These are phyloP conservation scores for Hibiscus tridactylites DNA, from an alignment of 345 rosid species.

Conservation along the genomic window DNA sequence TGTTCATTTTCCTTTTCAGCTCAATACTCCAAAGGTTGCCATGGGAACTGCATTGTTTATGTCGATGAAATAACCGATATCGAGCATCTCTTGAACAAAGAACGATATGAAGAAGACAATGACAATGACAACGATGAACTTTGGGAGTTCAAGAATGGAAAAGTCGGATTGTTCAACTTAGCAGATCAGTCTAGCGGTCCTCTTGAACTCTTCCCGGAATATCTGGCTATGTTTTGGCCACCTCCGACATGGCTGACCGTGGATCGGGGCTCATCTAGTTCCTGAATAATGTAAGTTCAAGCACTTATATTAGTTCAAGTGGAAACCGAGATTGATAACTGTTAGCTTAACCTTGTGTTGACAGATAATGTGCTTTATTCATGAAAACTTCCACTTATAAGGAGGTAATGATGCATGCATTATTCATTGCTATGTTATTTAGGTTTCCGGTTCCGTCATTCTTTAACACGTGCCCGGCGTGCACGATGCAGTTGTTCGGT, in stretches of 20 bases:
- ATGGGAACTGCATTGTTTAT: constrained; percentile 16
- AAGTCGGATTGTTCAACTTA: constrained; percentile 4
- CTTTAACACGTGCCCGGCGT: neutral
- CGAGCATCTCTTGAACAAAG: neutral
- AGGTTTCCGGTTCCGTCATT: neutral
- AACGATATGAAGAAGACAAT: neutral
- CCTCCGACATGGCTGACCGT: constrained; percentile 16
- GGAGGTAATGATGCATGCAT: neutral
- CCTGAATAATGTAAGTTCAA: neutral
- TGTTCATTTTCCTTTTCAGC: constrained; percentile 11
- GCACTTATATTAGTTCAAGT: no score
- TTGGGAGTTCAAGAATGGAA: neutral
- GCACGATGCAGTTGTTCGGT: neutral
- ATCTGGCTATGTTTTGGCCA: constrained; percentile 15
- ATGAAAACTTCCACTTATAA: no score
- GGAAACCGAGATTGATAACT: no score
- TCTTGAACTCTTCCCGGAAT: neutral
- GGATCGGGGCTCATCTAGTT: neutral
- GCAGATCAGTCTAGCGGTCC: neutral
- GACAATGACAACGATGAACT: neutral
- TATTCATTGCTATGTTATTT: neutral
- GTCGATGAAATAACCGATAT: constrained; percentile 7
- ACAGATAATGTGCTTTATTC: no score
- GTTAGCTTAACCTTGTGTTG: no score
- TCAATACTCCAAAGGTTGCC: neutral